Evolutionary conservation across 2,329 filamentous ascomycete genomes (phyloP).

Genomic region (Cercospora zeae-maydis): DNA sequence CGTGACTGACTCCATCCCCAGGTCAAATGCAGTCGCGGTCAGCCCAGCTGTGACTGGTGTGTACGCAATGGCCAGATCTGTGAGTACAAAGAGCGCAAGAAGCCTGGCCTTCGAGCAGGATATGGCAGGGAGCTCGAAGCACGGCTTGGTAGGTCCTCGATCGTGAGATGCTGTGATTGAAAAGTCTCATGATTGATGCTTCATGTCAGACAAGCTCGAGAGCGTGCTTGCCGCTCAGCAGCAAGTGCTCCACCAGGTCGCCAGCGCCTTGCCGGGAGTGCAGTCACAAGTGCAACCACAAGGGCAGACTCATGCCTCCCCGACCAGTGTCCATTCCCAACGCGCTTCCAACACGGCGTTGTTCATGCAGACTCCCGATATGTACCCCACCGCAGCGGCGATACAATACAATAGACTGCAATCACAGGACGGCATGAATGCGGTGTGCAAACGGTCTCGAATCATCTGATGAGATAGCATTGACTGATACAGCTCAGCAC

Average conservation of each 20-base stretch:
- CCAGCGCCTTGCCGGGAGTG: slow-evolving; percentile 25
- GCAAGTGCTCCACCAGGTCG: slow-evolving; percentile 45
- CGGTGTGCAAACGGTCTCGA: neutral
- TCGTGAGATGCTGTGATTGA: neutral
- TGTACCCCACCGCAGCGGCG: slow-evolving; percentile 34
- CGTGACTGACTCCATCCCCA: slow-evolving; percentile 17
- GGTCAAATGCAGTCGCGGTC: slow-evolving; percentile 68
- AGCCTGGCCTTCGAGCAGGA: slow-evolving; percentile 55
- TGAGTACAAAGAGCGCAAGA: slow-evolving; percentile 68
- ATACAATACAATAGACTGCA: slow-evolving; percentile 26
- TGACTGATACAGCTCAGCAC: slow-evolving; percentile 16
- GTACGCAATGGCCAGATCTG: slow-evolving; percentile 62
- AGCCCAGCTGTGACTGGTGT: slow-evolving; percentile 73
- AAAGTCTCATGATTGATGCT: neutral
- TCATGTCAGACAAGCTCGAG: slow-evolving; percentile 45
- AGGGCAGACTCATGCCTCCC: slow-evolving; percentile 6
- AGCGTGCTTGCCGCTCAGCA: slow-evolving; percentile 45
- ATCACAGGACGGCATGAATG: slow-evolving; percentile 12
- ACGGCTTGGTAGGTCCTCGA: slow-evolving; percentile 48
- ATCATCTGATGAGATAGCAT: neutral
- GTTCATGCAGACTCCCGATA: slow-evolving; percentile 45
- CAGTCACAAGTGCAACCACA: slow-evolving; percentile 18
- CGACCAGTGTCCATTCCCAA: slow-evolving; percentile 33
- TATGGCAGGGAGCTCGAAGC: slow-evolving; percentile 61
- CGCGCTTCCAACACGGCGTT: slow-evolving; percentile 47